Base-by-base conservation (phyloP, 805 yeast genomes). In the Hanseniaspora valbyensis region DNA sequence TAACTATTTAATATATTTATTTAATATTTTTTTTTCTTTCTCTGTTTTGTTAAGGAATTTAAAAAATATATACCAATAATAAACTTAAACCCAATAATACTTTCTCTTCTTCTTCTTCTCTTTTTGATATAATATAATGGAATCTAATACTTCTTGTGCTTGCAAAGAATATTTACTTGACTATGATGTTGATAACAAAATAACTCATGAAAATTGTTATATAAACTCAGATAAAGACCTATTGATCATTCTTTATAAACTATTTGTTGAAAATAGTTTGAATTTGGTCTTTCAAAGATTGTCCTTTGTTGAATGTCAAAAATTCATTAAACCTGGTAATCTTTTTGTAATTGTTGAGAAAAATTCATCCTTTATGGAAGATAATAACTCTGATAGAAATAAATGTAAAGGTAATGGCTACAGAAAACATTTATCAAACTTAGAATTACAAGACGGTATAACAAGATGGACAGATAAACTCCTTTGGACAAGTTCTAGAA, bases 381-480 rank as follows among this genome's bases (percentile, higher is more conserved):
- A 29, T 8, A 22, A 18, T 13, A 7, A 24, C 12, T 21, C 7
- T 2, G 4, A 16, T 8, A 96, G 96, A 0, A 82, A 43, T 95
- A 89, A 64, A 86, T 83, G 56, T 69, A 75, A 12, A 79, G 89
- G 0, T 88, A 90, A 9, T 9, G 13, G 14, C 21, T 14, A 3
- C 21, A 44, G 37, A 29, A 28, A 25, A 12, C 49, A 44, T 28
- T 21, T 44, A 13, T 44, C 42, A 10, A 37, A 36, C 14, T 21
- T 44, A n/a, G 32, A 44, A n/a, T 10, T 19, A 5, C 21, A 44
- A 14, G 49, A 44, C 18, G 50, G 50, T 2, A 88, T 89, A 54
- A 84, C 83, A 61, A 72, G 97, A 53, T 89, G 97, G 97, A 89
- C 97, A 1, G 97, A 89, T 60, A 95, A 96, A n/a, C 76, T 85